These are phyloP conservation scores for Exophiala sp. DNA, from an alignment of 2,329 filamentous ascomycete species.

Conservation along the genomic window DNA sequence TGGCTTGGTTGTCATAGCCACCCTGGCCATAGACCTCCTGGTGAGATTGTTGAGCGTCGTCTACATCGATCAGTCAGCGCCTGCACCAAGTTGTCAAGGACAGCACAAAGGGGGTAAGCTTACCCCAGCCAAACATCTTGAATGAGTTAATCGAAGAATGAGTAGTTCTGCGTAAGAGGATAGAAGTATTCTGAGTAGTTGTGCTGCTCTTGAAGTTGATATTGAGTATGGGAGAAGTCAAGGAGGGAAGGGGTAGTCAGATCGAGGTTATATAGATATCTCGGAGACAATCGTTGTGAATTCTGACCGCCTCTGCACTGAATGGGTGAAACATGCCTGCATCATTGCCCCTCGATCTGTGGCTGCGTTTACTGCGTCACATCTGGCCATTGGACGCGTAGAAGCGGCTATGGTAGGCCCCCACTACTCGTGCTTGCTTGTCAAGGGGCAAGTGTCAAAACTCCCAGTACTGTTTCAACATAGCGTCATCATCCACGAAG, in stretches of 20 bases:
- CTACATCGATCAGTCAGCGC: constrained; percentile 32
- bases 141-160: neutral
- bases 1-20: constrained; percentile 54
- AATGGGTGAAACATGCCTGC: neutral
- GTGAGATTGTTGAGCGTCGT: constrained; percentile 53
- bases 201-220: neutral
- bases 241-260: neutral
- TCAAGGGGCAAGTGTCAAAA: too few species aligned
- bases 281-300: neutral
- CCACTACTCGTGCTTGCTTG: constrained; percentile 6
- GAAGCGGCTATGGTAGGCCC: neutral
- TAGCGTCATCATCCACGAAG: neutral
- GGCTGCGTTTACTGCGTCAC: neutral
- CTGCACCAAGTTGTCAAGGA: neutral
- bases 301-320: neutral
- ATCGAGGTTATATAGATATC: constrained; percentile 1
- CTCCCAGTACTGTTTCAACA: neutral
- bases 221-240: neutral
- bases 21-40: constrained; percentile 51
- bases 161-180: neutral
- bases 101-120: neutral
- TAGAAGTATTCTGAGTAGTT: neutral
- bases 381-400: constrained; percentile 1
- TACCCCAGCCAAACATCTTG: constrained; percentile 16
- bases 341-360: constrained; percentile 1